A percentile compares a stretch with the other conserved stretches of the same genome.
phyloP scores from a whole-genome alignment of 768 basidiomycete genomes.

The Cyathus striatus region DNA sequence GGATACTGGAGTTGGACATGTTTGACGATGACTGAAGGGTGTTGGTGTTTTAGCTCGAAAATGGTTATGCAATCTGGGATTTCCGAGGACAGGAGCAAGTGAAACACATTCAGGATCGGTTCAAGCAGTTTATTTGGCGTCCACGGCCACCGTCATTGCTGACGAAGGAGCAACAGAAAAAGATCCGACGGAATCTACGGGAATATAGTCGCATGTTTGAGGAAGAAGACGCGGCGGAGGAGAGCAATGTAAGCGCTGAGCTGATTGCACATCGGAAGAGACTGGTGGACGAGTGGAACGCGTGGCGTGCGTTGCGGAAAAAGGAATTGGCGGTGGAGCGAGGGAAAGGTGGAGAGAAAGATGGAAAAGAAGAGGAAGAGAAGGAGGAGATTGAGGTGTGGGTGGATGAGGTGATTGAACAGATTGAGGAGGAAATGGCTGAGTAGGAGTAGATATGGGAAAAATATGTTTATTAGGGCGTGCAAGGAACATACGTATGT shows the following conservation, averaged over 20 bases:
- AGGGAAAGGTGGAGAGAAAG: slow-evolving; percentile 21
- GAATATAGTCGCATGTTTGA: slow-evolving; percentile 92
- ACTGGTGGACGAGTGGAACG: slow-evolving; percentile 98
- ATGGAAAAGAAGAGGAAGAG: slow-evolving; percentile 36
- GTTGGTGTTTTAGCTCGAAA: slow-evolving; percentile 66
- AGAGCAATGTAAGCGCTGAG: slow-evolving; percentile 92
- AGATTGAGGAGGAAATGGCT: slow-evolving; percentile 74
- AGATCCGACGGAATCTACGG: slow-evolving; percentile 81
- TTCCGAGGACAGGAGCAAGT: slow-evolving; percentile 96
- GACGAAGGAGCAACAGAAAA: slow-evolving; percentile 81
- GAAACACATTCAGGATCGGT: slow-evolving; percentile 84
- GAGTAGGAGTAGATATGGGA: slow-evolving; percentile 26
- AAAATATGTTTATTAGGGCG: slow-evolving; percentile 7
- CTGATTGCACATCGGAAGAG: slow-evolving; percentile 85
- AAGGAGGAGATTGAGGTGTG: slow-evolving; percentile 93
- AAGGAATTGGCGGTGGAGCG: slow-evolving; percentile 59
- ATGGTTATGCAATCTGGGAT: slow-evolving; percentile 96
- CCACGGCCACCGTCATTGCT: slow-evolving; percentile 89
- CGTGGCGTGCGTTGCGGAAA: slow-evolving; percentile 79
- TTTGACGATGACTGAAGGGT: slow-evolving; percentile 4
- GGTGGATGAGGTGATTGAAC: slow-evolving; percentile 91
- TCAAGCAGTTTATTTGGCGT: slow-evolving; percentile 99
- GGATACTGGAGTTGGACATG: slow-evolving; percentile 4
- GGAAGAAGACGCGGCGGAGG: slow-evolving; percentile 94
- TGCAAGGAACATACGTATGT: too few relatives aligned